Base-by-base conservation (phyloP, 805 yeast species). In the Yamadazyma takamatsuzukensis region DNA sequence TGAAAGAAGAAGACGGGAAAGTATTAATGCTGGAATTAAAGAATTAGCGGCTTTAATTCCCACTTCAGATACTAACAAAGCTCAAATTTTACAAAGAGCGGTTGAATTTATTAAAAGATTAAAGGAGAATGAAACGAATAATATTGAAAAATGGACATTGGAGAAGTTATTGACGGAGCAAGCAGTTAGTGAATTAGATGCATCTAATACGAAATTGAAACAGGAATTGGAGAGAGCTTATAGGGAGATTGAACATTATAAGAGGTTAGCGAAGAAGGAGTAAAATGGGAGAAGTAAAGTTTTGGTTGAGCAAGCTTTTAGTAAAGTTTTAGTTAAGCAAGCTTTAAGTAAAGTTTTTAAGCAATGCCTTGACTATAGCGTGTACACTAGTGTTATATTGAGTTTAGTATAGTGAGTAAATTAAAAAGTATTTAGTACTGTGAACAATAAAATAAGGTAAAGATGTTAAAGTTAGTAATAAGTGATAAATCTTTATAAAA, bases 121-220 rank as follows among this genome's bases (percentile, higher is more conserved):
- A 54, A 85, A 88, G 61, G 96, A 86, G 49, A 86, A 85, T 49
- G 97, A 89, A 60, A 80, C 78, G 59, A 80, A 83, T 49, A 84
- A 85, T 54, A 81, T 87, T 49, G 96, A 90, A 61, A 90, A 93
- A 65, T 86, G 95, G 86, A 89, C 97, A 5, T 70, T 90, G 51
- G 97, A 90, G 59, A 90, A 90, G 64, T 72, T 93, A 41, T 71
- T 88, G 43, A 82, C 90, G 22, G 97, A 89, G 57, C 97, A 90
- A 62, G 88, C 90, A 9, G 82, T 88, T 32, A 76, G 83, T 41
- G 96, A 89, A 59, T 72, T 90, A 46, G 76, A 84, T 33, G 79
- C 84, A 25, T 78, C 88, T 10, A 90, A 89, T 64, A 95, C 87
- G 50, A 83, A 86, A 60, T 72, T 90, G 56, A 88, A 87, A 63